phyloP scores from a whole-genome alignment of 108 stramenopile genomes.

The Cyclotella sp. region DNA sequence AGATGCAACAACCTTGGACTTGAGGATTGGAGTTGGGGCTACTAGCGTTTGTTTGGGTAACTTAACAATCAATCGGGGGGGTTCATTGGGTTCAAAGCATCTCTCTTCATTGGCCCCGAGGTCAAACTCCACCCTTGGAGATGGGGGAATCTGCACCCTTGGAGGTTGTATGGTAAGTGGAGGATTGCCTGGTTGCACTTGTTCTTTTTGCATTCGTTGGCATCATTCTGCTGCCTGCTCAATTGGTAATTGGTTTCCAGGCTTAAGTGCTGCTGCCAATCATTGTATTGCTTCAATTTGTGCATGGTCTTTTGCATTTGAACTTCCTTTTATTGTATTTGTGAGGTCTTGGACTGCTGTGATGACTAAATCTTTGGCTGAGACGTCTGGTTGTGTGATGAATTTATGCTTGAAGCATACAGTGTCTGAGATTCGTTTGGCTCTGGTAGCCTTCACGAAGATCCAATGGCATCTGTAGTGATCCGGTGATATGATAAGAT shows the following conservation, averaged over 20 bases:
- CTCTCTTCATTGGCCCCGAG: neutral
- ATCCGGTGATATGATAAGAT: neutral
- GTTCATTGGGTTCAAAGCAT: too few species aligned
- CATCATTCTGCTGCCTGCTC: neutral
- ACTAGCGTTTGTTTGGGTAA: neutral
- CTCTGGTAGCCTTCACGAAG: constrained; percentile 5
- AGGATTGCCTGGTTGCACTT: neutral
- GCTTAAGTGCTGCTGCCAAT: neutral
- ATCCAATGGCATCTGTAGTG: constrained; percentile 23
- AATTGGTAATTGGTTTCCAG: neutral
- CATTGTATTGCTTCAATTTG: neutral
- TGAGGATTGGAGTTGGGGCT: neutral
- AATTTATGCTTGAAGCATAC: neutral
- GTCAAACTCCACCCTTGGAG: neutral
- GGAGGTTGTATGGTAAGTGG: neutral
- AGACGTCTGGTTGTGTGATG: constrained; percentile 18
- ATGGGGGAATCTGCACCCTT: neutral
- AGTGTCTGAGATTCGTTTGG: constrained; percentile 24
- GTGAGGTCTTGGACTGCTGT: neutral
- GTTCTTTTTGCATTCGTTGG: neutral
- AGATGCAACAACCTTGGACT: neutral
- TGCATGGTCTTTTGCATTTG: neutral
- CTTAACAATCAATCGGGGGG: constrained; percentile 7
- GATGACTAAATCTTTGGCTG: constrained; percentile 8
- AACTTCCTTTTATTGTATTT: neutral